phyloP scores from a whole-genome alignment of 768 basidiomycete genomes.

The Phanerodontia chrysosporium region DNA sequence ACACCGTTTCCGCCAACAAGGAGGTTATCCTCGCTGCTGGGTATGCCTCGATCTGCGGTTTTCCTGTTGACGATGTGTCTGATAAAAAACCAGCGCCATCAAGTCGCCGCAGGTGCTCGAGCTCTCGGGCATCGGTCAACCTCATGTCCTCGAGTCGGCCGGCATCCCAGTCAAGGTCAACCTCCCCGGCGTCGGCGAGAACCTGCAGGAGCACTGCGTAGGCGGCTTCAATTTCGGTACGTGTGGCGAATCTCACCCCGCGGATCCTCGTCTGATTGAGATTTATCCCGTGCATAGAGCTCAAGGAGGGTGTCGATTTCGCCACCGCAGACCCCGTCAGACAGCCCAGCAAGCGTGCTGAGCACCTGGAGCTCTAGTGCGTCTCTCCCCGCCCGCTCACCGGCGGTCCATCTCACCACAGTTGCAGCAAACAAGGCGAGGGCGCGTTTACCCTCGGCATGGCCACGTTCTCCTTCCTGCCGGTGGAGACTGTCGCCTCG shows the following conservation, averaged over 20 bases:
- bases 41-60: neutral
- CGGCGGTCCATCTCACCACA: neutral
- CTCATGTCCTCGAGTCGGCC: constrained; percentile 39
- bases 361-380: constrained; percentile 18
- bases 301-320: constrained; percentile 10
- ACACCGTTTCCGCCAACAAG: constrained; percentile 36
- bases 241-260: neutral
- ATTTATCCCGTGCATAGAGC: neutral
- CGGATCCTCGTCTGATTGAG: neutral
- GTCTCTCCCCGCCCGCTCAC: neutral
- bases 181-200: constrained; percentile 76
- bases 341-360: constrained; percentile 7
- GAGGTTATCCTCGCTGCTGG: constrained; percentile 40
- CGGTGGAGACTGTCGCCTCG: neutral
- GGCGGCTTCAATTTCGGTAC: neutral
- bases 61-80: neutral
- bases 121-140: constrained; percentile 61
- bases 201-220: constrained; percentile 26
- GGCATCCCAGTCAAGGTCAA: constrained; percentile 52
- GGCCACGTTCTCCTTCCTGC: constrained; percentile 2
- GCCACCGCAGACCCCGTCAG: constrained; percentile 12
- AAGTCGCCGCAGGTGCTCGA: constrained; percentile 15
- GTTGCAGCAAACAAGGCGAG: constrained; percentile 4
- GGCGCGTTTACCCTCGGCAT: constrained; percentile 4
- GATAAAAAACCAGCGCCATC: constrained; percentile 1